Percentiles rank a stretch among this genome's conserved stretches.
phyloP scores from a whole-genome alignment of 1,139 yeast genomes.

The Saccharomycopsis phalli region DNA sequence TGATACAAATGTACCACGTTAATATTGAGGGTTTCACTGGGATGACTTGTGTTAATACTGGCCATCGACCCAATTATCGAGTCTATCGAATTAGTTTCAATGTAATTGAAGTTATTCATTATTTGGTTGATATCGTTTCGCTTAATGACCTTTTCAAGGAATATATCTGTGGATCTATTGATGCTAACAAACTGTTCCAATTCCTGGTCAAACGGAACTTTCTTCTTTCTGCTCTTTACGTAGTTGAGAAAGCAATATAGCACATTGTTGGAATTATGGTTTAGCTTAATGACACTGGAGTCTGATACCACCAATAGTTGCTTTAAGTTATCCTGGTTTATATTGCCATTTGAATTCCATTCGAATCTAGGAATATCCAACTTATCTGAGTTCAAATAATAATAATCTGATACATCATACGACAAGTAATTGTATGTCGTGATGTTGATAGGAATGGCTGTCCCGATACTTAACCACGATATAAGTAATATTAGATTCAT shows the following conservation, averaged over 20 bases:
- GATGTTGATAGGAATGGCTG: conserved; percentile 13
- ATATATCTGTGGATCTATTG: conserved; percentile 16
- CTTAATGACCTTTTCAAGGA: conserved; percentile 10
- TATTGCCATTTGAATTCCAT: no score
- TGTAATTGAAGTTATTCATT: conserved; percentile 7
- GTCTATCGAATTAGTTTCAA: neutral
- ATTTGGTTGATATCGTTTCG: conserved; percentile 13
- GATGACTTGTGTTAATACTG: neutral
- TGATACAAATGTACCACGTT: conserved; percentile 16
- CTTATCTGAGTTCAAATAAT: conserved; percentile 7
- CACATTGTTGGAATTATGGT: conserved; percentile 17
- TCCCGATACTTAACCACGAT: neutral
- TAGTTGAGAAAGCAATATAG: conserved; percentile 16
- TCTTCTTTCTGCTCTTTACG: neutral
- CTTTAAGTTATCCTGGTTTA: neutral
- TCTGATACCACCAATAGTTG: conserved; percentile 11
- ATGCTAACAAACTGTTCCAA: conserved; percentile 7
- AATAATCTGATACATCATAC: conserved; percentile 16
- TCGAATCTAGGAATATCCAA: neutral
- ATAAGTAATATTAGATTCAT: neutral
- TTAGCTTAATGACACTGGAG: conserved; percentile 6
- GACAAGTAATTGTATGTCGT: conserved; percentile 18
- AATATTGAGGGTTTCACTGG: conserved; percentile 8
- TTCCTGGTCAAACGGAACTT: conserved; percentile 12
- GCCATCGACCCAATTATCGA: neutral